Conservation (phyloP, 2,329 filamentous ascomycete genomes). For the Microthyrium microscopicum region DNA sequence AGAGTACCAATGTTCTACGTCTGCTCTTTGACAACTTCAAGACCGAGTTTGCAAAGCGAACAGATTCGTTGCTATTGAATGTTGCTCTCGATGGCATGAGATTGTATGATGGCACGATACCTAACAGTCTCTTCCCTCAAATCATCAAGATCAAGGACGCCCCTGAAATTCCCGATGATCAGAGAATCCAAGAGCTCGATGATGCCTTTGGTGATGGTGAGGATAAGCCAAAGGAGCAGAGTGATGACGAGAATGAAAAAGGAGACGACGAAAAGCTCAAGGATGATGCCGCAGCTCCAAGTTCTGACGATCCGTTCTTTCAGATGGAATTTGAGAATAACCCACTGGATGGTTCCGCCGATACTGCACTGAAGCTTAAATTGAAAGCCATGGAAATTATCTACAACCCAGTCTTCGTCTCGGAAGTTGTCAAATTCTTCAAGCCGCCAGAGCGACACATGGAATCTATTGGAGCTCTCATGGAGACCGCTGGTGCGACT, state of each 20-base stretch:
- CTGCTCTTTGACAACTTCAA: slow-evolving; percentile 90
- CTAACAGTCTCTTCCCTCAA: slow-evolving; percentile 79
- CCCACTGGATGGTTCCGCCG: slow-evolving; percentile 79
- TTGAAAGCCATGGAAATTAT: slow-evolving; percentile 92
- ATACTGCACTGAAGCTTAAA: slow-evolving; percentile 78
- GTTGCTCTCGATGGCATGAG: slow-evolving; percentile 82
- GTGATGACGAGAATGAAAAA: slow-evolving; percentile 32
- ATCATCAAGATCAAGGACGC: slow-evolving; percentile 93
- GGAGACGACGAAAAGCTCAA: slow-evolving; percentile 24
- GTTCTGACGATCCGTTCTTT: slow-evolving; percentile 69
- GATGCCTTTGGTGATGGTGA: slow-evolving; percentile 31
- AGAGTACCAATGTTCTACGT: slow-evolving; percentile 65
- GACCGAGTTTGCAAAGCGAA: slow-evolving; percentile 74
- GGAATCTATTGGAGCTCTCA: slow-evolving; percentile 90
- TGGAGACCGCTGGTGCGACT: slow-evolving; percentile 90
- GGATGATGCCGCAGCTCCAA: slow-evolving; percentile 37
- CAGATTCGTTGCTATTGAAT: slow-evolving; percentile 79
- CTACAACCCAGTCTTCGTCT: slow-evolving; percentile 87
- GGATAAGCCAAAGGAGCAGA: slow-evolving; percentile 30
- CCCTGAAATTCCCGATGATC: slow-evolving; percentile 36
- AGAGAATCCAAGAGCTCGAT: slow-evolving; percentile 30
- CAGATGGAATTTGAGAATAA: slow-evolving; percentile 87
- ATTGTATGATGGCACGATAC: slow-evolving; percentile 89
- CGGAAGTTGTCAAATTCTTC: slow-evolving; percentile 89
- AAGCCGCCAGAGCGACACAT: slow-evolving; percentile 91